Evolutionary conservation across 192 early-diverging fungal species (phyloP).

Genomic region (Coemansia sp.): DNA sequence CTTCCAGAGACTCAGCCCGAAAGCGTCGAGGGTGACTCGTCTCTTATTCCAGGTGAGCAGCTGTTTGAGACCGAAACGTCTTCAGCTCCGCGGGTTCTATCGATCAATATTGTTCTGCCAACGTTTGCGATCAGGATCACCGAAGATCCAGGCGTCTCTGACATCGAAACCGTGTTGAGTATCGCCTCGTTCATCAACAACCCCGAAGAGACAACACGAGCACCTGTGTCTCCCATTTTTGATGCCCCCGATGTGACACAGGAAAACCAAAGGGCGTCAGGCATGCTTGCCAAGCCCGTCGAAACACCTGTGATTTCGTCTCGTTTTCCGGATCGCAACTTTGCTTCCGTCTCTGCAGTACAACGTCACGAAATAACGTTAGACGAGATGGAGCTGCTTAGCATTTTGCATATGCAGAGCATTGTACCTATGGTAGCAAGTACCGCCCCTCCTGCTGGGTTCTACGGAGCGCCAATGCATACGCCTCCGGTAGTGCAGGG

Average conservation of each 20-base stretch:
- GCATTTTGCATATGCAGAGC: conserved; percentile 18
- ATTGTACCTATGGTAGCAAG: not conserved
- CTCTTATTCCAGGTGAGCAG: not conserved
- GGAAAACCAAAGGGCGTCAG: not conserved
- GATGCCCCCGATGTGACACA: not conserved
- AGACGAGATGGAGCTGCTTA: conserved; percentile 28
- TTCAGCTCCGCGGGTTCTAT: conserved; percentile 32
- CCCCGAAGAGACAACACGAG: not conserved
- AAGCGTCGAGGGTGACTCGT: not conserved
- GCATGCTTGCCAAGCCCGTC: not conserved
- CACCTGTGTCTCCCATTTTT: conserved; percentile 12
- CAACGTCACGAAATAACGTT: conserved; percentile 27
- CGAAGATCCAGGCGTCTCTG: conserved; percentile 11
- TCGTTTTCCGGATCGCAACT: not conserved
- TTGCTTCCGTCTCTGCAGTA: not conserved
- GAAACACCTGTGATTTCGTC: not conserved
- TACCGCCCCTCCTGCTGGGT: not conserved
- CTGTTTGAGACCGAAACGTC: conserved; percentile 14
- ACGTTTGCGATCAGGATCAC: conserved; percentile 41
- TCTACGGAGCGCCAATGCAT: not conserved
- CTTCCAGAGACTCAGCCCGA: not conserved
- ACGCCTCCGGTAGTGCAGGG: not conserved
- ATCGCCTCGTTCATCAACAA: conserved; percentile 16
- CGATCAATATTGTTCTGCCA: conserved; percentile 41
- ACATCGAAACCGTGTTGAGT: conserved; percentile 23